phyloP scores from a whole-genome alignment of 2,329 filamentous ascomycete genomes.

The Penicillium crustosum region DNA sequence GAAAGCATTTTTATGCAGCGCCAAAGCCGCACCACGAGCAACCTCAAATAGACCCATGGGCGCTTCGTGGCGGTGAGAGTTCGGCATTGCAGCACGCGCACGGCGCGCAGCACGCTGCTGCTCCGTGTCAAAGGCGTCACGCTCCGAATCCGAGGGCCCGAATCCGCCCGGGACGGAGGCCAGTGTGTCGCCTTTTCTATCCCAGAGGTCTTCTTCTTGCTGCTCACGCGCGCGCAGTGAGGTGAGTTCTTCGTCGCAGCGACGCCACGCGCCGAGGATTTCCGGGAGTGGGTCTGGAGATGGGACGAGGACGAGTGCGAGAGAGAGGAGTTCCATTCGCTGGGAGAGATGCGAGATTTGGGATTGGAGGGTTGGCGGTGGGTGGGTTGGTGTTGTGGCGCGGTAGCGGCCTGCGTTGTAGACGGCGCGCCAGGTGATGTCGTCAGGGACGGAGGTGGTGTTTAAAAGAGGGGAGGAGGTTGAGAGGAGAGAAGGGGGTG shows the following conservation, averaged over 20 bases:
- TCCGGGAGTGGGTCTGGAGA: slow-evolving; percentile 57
- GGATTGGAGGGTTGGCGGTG: slow-evolving; percentile 34
- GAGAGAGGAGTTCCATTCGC: slow-evolving; percentile 63
- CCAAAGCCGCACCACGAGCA: slow-evolving; percentile 50
- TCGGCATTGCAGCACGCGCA: slow-evolving; percentile 27
- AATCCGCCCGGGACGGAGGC: slow-evolving; percentile 46
- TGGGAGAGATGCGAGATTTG: slow-evolving; percentile 60
- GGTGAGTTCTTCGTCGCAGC: slow-evolving; percentile 61
- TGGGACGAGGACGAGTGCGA: slow-evolving; percentile 61
- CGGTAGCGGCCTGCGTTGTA: slow-evolving; percentile 61
- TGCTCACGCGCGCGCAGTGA: slow-evolving; percentile 55
- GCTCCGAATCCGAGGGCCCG: slow-evolving; percentile 44
- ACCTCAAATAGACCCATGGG: slow-evolving; percentile 55
- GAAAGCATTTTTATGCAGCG: slow-evolving; percentile 50
- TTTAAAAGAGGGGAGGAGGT: slow-evolving; percentile 27
- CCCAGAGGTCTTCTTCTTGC: slow-evolving; percentile 58
- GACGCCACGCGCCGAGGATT: slow-evolving; percentile 62
- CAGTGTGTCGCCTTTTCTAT: slow-evolving; percentile 53
- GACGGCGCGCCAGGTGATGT: slow-evolving; percentile 64
- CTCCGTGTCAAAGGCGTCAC: slow-evolving; percentile 47
- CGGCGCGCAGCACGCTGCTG: slow-evolving; percentile 38
- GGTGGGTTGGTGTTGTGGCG: slow-evolving; percentile 29
- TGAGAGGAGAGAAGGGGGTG: slow-evolving; percentile 36
- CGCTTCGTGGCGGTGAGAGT: slow-evolving; percentile 43
- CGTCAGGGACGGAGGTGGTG: slow-evolving; percentile 46